These are phyloP conservation scores for Daldinia bambusicola DNA, from an alignment of 495 filamentous ascomycete genomes.

Conservation along the genomic window DNA sequence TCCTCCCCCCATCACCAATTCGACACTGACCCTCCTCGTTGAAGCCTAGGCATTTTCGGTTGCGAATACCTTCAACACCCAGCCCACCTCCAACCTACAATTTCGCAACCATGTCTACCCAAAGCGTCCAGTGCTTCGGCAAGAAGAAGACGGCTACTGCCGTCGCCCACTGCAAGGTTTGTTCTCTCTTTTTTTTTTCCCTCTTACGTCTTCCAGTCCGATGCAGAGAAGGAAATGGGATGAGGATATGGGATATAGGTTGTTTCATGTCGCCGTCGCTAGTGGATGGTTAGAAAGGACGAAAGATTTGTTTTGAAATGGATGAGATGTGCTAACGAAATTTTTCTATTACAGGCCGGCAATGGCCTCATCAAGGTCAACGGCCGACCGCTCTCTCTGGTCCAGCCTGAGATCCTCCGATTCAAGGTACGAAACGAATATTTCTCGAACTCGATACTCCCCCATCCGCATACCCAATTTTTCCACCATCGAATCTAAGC, in stretches of 20 bases:
- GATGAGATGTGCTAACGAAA: slow-evolving; percentile 24
- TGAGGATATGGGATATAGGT: neutral
- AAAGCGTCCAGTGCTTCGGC: slow-evolving; percentile 95
- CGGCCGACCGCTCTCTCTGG: slow-evolving; percentile 91
- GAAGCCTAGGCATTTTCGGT: slow-evolving; percentile 34
- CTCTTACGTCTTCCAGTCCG: too few relatives aligned
- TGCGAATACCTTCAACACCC: slow-evolving; percentile 43
- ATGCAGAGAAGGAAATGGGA: neutral
- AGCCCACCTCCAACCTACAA: slow-evolving; percentile 16
- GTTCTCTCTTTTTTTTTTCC: slow-evolving; percentile 29
- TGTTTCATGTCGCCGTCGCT: slow-evolving; percentile 6
- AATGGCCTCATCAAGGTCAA: slow-evolving; percentile 98
- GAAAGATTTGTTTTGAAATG: neutral
- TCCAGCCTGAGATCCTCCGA: slow-evolving; percentile 95
- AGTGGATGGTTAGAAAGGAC: neutral
- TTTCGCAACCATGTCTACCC: slow-evolving; percentile 74
- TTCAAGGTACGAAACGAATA: slow-evolving; percentile 76
- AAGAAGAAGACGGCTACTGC: slow-evolving; percentile 88
- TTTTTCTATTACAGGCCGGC: slow-evolving; percentile 69
- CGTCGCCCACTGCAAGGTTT: slow-evolving; percentile 95
- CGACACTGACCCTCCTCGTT: slow-evolving; percentile 12
- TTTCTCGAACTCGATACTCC: slow-evolving; percentile 12
- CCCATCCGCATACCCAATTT: slow-evolving; percentile 19
- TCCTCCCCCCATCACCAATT: slow-evolving; percentile 35
- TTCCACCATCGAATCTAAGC: neutral